phyloP scores from a whole-genome alignment of 768 basidiomycete genomes.

The Tulasnella sp. region DNA sequence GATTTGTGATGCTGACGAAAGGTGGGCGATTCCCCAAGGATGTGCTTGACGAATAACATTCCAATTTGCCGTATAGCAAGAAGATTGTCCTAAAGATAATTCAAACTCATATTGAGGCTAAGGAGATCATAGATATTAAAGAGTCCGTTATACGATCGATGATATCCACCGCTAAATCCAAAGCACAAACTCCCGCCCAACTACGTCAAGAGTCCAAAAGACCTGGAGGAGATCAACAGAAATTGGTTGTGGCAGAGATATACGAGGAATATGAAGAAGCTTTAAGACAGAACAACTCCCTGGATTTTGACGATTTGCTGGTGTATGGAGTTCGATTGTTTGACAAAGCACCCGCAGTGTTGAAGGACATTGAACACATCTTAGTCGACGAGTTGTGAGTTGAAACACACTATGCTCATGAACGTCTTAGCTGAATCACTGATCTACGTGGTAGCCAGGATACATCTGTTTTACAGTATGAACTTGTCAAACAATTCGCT shows the following conservation, averaged over 20 bases:
- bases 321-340: constrained; percentile 60
- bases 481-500: constrained; percentile 60
- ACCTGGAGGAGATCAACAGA: constrained; percentile 17
- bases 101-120: constrained; percentile 35
- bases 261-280: constrained; percentile 54
- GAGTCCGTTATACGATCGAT: constrained; percentile 40
- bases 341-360: constrained; percentile 33
- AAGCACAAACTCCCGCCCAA: constrained; percentile 43
- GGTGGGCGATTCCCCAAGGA: constrained; percentile 30
- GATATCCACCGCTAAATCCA: constrained; percentile 62
- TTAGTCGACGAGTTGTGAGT: constrained; percentile 74
- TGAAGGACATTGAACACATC: constrained; percentile 51
- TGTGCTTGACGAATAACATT: not conserved
- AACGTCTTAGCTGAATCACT: not conserved
- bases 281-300: constrained; percentile 47
- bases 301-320: constrained; percentile 83
- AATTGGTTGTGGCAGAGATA: constrained; percentile 31
- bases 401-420: constrained; percentile 1
- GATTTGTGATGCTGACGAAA: constrained; percentile 69
- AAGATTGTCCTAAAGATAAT: constrained; percentile 48
- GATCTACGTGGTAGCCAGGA: constrained; percentile 40
- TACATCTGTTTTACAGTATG: constrained; percentile 70
- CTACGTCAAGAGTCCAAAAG: constrained; percentile 23
- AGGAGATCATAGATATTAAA: constrained; percentile 37
- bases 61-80: constrained; percentile 35